Conservation (phyloP, 768 basidiomycete genomes). For the Collybia sordida region DNA sequence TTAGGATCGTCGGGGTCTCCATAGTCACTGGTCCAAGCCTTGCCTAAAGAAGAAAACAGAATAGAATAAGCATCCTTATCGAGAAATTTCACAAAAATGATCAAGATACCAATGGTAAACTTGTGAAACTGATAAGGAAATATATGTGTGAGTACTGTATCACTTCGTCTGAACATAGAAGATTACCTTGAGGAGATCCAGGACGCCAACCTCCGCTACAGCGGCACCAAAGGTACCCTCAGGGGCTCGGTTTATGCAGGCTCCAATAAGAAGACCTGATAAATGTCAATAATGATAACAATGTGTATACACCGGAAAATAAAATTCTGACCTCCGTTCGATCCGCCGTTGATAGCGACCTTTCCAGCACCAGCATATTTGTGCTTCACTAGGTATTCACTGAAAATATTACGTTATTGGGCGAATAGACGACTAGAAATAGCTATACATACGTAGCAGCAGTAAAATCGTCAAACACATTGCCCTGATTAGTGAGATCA, state of each 20-base stretch:
- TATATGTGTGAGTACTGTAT: conserved; percentile 5
- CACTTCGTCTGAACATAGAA: not conserved
- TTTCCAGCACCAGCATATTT: conserved; percentile 69
- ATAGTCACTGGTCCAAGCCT: conserved; percentile 79
- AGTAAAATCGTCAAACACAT: conserved; percentile 83
- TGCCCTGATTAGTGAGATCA: conserved; percentile 42
- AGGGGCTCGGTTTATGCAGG: conserved; percentile 79
- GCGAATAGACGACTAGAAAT: not conserved
- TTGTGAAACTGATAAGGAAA: conserved; percentile 53
- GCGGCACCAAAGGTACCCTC: conserved; percentile 76
- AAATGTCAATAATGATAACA: not conserved
- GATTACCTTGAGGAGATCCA: conserved; percentile 72
- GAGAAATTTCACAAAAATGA: not conserved
- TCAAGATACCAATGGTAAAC: conserved; percentile 65
- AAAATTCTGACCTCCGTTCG: conserved; percentile 66
- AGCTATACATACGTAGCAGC: conserved; percentile 61
- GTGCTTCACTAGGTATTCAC: conserved; percentile 71
- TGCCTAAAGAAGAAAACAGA: conserved; percentile 36
- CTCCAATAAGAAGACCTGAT: conserved; percentile 75
- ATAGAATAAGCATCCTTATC: conserved; percentile 7
- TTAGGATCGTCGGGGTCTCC: conserved; percentile 72
- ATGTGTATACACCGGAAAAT: not conserved
- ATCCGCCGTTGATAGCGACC: conserved; percentile 75
- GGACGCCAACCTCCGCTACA: conserved; percentile 80
- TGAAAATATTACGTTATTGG: conserved; percentile 23